Evolutionary conservation across 2,329 filamentous ascomycete genomes (phyloP).

Genomic region (Davidsoniella virescens): DNA sequence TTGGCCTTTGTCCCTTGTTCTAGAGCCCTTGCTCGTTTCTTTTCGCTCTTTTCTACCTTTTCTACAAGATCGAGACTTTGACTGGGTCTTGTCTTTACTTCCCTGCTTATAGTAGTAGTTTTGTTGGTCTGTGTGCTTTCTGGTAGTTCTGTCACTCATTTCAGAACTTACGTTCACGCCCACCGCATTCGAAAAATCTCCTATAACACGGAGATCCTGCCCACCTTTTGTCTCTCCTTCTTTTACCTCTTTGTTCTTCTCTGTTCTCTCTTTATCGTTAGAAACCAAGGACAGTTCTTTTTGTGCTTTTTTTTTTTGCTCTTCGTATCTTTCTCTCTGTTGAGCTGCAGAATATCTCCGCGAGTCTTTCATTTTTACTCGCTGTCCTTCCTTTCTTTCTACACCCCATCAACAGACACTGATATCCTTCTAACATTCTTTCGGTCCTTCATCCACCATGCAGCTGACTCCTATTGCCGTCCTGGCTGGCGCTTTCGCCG

Average conservation of each 20-base stretch:
- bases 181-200: not conserved
- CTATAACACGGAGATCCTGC: not conserved
- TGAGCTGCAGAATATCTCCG: not conserved
- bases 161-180: not conserved
- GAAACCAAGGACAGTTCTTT: not conserved
- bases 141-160: not conserved
- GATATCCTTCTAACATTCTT: not conserved
- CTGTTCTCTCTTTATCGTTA: not conserved
- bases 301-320: not conserved
- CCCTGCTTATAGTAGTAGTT: not conserved
- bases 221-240: no score
- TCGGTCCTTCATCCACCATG: conserved; percentile 17
- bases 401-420: not conserved
- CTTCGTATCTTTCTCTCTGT: not conserved
- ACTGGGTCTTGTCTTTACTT: not conserved
- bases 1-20: not conserved
- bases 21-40: not conserved
- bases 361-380: not conserved
- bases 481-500: conserved; percentile 23
- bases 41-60: not conserved
- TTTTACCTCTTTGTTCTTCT: not conserved
- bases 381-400: not conserved
- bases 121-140: not conserved
- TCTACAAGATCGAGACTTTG: not conserved
- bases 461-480: conserved; percentile 25